Conservation (phyloP, 768 basidiomycete species). For the Boletales sp. region DNA sequence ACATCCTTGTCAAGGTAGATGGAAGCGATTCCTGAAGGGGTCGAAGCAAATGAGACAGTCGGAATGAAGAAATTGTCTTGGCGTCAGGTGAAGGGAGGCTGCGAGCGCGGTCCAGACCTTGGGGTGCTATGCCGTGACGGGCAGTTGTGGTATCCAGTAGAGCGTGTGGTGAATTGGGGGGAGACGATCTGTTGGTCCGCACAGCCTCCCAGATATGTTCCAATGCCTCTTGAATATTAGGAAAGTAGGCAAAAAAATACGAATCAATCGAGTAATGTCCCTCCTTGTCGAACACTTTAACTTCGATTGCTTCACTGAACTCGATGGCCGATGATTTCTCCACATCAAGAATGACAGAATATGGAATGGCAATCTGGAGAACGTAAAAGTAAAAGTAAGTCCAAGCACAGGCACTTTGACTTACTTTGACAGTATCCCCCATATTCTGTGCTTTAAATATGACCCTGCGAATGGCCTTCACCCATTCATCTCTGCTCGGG, state of each 20-base stretch:
- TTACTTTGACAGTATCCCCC: constrained; percentile 91
- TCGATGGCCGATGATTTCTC: constrained; percentile 88
- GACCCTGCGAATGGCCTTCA: constrained; percentile 89
- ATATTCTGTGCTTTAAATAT: constrained; percentile 96
- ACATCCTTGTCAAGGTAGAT: constrained; percentile 32
- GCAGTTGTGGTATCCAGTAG: constrained; percentile 61
- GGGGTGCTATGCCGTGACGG: constrained; percentile 27
- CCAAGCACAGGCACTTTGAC: constrained; percentile 3
- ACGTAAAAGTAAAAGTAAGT: constrained; percentile 3
- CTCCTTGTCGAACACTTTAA: constrained; percentile 81
- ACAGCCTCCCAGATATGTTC: constrained; percentile 80
- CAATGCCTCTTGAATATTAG: constrained; percentile 70
- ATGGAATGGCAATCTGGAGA: constrained; percentile 85
- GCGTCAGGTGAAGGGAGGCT: constrained; percentile 34
- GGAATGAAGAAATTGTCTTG: constrained; percentile 47
- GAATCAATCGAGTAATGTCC: constrained; percentile 79
- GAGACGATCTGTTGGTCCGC: constrained; percentile 44
- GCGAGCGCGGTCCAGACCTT: constrained; percentile 38
- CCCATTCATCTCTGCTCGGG: constrained; percentile 90
- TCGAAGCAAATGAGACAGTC: constrained; percentile 60
- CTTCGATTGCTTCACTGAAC: constrained; percentile 94
- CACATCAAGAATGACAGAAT: constrained; percentile 83
- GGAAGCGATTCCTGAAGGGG: constrained; percentile 61
- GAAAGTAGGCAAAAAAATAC: constrained; percentile 95
- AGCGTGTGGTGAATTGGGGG: constrained; percentile 18